These are phyloP conservation scores for Xylaria sp. DNA, from an alignment of 2,329 filamentous ascomycete species.

Conservation along the genomic window DNA sequence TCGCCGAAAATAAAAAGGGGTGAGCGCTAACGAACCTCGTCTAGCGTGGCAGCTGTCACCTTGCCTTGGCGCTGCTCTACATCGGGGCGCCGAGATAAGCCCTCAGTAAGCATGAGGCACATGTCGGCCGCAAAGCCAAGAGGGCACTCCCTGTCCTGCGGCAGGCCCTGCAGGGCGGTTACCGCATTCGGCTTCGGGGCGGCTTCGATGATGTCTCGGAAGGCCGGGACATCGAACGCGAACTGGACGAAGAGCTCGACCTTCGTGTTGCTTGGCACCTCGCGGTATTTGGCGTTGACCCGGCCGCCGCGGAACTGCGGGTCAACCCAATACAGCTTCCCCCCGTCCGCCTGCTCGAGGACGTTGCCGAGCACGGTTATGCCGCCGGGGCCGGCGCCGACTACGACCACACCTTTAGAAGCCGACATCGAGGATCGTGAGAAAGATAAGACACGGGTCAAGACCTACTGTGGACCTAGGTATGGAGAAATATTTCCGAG, in stretches of 20 bases:
- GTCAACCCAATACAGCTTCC: conserved; percentile 62
- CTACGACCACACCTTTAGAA: conserved; percentile 61
- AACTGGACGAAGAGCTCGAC: conserved; percentile 61
- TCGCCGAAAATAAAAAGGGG: no score
- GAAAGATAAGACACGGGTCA: no score
- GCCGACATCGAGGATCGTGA: no score
- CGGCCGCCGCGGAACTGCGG: conserved; percentile 56
- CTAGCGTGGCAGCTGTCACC: no score
- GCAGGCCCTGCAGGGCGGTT: conserved; percentile 53
- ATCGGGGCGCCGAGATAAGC: conserved; percentile 44
- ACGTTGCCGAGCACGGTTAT: conserved; percentile 64
- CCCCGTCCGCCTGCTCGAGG: conserved; percentile 52
- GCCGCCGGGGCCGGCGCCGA: conserved; percentile 61
- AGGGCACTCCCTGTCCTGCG: conserved; percentile 59
- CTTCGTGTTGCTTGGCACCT: conserved; percentile 66
- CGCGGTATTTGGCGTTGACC: conserved; percentile 57
- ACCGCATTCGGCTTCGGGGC: conserved; percentile 57
- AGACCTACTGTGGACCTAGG: no score
- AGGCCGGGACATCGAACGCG: conserved; percentile 55
- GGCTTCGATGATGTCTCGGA: conserved; percentile 52
- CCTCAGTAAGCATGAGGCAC: conserved; percentile 47
- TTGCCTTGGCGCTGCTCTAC: no score
- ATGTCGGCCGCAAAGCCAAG: conserved; percentile 62
- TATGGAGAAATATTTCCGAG: no score
- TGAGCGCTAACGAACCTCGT: conserved; percentile 40